Conservation (phyloP, 345 rosid species). For the Hypericum androsaemum region DNA sequence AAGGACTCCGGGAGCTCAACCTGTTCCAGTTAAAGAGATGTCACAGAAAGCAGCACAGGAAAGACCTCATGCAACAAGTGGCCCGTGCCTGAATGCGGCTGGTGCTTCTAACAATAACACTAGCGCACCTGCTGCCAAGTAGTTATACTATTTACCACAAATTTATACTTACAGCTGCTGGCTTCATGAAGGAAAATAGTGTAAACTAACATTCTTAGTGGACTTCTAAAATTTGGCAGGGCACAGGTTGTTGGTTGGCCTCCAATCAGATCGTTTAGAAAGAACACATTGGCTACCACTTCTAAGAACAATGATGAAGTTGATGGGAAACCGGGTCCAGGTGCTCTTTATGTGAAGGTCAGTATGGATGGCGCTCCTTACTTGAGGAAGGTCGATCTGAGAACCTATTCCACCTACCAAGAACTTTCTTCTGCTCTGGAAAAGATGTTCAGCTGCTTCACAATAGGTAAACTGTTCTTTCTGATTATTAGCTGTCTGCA, state of each 20-base stretch:
- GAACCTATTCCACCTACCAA: neutral
- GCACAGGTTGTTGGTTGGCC: constrained; percentile 6
- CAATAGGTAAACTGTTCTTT: neutral
- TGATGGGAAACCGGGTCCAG: neutral
- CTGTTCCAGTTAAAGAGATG: neutral
- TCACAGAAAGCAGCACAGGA: neutral
- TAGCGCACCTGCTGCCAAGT: too few relatives aligned
- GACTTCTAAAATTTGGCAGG: neutral
- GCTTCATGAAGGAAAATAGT: too few relatives aligned
- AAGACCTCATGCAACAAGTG: neutral
- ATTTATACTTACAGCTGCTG: too few relatives aligned
- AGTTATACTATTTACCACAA: too few relatives aligned
- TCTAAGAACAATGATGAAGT: constrained; percentile 1
- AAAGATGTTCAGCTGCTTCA: constrained; percentile 4
- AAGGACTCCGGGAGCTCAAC: neutral
- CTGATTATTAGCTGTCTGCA: neutral
- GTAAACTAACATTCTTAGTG: too few relatives aligned
- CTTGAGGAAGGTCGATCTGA: constrained; percentile 1
- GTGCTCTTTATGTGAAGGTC: neutral
- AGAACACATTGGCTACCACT: constrained; percentile 1
- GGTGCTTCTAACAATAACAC: neutral
- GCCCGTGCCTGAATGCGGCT: neutral
- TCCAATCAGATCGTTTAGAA: neutral
- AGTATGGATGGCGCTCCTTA: constrained; percentile 4
- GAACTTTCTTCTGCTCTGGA: constrained; percentile 1